Base-by-base conservation (phyloP, 179 eudicot species). In the Heliamphora pulchella region DNA sequence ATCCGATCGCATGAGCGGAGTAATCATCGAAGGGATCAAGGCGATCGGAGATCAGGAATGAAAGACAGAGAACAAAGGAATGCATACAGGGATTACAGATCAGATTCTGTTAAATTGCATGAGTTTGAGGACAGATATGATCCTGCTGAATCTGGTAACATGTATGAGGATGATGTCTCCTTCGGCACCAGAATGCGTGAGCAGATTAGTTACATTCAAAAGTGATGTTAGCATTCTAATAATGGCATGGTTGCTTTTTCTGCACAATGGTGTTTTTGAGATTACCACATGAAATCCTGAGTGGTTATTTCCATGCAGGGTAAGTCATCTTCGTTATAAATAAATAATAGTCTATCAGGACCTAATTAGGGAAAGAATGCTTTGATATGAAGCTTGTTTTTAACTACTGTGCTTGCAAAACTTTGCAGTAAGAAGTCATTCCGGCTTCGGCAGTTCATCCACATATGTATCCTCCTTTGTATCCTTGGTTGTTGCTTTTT, bases 401-500 rank as follows among this genome's bases (percentile, higher is more conserved):
- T 89, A 84, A 85, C 87, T 81, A 31, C 62, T 61, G 70, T 81
- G 80, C 73, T 75, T 68, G 63, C 71, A 63, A 75, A 77, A 82
- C 81, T 82, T 81, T 90, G 90, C 90, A 89, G 97, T 91, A 84
- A 81, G 86, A 86, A 87, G 90, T 85, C 81, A 78, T 88, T 86
- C 87, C 80, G 92, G 87, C 89, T 83, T 92, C 89, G 79, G 88
- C 86, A 80, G 84, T 71, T 89, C 85, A 80, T 82, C 85, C 79
- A 82, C 83, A 43, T 81, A 74, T 82, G 93, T 94, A 94, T 94
- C 98, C 98, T 91, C 85, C 89, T 85, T 79, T 88, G 93, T 94
- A 94, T 94, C 98, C 98, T 94, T 86, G 18, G 22, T 10, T 65
- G 47, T 50, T 83, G 64, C 20, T 43, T 78, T 20, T 65, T 64